phyloP scores from a whole-genome alignment of 2,329 filamentous ascomycete species.

The Penicillium sp. region DNA sequence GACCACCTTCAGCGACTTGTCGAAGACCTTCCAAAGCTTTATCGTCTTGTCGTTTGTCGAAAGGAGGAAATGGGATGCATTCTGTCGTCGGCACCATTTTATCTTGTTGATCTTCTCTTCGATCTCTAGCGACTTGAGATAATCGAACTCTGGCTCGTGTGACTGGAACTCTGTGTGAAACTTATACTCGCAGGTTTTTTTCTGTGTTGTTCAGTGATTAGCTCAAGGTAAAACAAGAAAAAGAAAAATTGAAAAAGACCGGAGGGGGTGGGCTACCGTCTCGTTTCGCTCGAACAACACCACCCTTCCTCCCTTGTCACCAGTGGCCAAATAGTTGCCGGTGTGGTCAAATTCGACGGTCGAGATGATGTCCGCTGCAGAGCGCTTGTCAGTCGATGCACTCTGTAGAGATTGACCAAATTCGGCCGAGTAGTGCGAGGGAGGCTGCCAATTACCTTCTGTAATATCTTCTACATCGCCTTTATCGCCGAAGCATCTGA shows the following conservation, averaged over 20 bases:
- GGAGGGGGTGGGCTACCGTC: conserved; percentile 59
- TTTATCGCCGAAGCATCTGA: conserved; percentile 98
- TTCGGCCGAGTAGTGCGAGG: conserved; percentile 3
- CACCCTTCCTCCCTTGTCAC: conserved; percentile 52
- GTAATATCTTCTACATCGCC: conserved; percentile 99
- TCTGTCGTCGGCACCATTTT: conserved; percentile 98
- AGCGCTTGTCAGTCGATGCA: conserved; percentile 13
- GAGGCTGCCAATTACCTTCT: conserved; percentile 63
- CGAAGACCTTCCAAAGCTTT: conserved; percentile 99
- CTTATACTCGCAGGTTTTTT: conserved; percentile 99
- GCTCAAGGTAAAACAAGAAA: conserved; percentile 12
- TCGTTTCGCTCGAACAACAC: conserved; percentile 73
- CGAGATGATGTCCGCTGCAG: conserved; percentile 51
- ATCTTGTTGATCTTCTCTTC: conserved; percentile 99
- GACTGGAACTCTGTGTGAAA: conserved; percentile 99
- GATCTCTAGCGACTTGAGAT: conserved; percentile 97
- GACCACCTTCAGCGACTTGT: conserved; percentile 98
- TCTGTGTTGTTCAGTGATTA: conserved; percentile 56
- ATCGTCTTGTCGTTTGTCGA: conserved; percentile 99
- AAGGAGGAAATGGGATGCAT: conserved; percentile 95
- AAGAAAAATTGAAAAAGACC: neutral
- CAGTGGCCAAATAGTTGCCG: conserved; percentile 53
- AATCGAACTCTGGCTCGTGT: conserved; percentile 98
- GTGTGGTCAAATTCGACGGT: conserved; percentile 55
- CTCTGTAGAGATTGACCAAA: conserved; percentile 2